These are phyloP conservation scores for Chaetomium cochliodes DNA, from an alignment of 495 filamentous ascomycete species.

Conservation along the genomic window DNA sequence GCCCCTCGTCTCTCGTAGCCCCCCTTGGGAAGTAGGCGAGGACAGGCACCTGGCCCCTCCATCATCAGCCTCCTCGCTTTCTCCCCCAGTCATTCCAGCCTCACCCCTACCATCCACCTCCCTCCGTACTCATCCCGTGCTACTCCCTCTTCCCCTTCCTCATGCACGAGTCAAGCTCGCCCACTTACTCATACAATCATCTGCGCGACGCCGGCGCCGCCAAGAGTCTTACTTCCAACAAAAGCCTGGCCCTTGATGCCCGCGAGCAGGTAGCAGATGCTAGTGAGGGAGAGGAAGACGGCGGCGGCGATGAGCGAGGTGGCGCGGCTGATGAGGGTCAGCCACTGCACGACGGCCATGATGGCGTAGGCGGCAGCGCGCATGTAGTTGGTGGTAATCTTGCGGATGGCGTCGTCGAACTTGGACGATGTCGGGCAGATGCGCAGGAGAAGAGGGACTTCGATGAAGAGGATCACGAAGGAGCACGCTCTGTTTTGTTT, in stretches of 20 bases:
- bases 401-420: conserved; percentile 89
- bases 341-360: conserved; percentile 81
- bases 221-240: conserved; percentile 93
- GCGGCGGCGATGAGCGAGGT: conserved; percentile 84
- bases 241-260: conserved; percentile 91
- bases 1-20: not conserved
- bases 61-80: not conserved
- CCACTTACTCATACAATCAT: conserved; percentile 80
- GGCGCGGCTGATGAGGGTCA: conserved; percentile 61
- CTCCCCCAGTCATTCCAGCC: too few species aligned
- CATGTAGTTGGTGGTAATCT: conserved; percentile 93
- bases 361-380: conserved; percentile 83
- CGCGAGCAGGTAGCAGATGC: conserved; percentile 77
- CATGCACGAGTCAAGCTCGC: too few species aligned
- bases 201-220: conserved; percentile 90
- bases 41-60: not conserved
- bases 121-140: too few species aligned
- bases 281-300: conserved; percentile 73
- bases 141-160: not conserved
- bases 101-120: not conserved
- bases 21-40: not conserved
- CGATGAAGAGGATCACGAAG: conserved; percentile 91
- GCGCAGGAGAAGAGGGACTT: conserved; percentile 91
- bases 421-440: conserved; percentile 92
- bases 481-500: conserved; percentile 62